Percentiles rank a stretch among this genome's conserved stretches.
These are phyloP conservation scores for Candida tropicalis DNA, from an alignment of 1,139 yeast species.

Conservation along the genomic window DNA sequence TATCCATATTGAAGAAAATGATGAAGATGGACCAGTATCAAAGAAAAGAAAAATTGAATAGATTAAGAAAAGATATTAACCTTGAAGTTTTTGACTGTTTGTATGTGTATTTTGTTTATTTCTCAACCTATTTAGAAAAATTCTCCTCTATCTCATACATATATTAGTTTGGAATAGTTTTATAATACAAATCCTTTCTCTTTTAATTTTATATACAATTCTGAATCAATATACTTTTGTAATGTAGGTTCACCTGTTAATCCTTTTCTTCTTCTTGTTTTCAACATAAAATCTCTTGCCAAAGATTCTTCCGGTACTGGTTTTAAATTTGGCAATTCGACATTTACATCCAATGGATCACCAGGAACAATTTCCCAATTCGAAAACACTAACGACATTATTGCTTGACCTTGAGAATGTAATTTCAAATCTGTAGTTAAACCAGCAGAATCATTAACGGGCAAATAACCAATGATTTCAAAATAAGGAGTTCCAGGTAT, in stretches of 20 bases:
- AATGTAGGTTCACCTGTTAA: slow-evolving; percentile 76
- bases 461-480: slow-evolving; percentile 65
- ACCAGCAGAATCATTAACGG: slow-evolving; percentile 90
- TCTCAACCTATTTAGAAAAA: slow-evolving; percentile 26
- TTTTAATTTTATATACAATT: slow-evolving; percentile 54
- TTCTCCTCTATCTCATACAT: slow-evolving; percentile 2
- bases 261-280: slow-evolving; percentile 88
- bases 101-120: neutral
- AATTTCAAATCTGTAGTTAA: slow-evolving; percentile 83
- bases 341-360: slow-evolving; percentile 76
- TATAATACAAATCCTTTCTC: slow-evolving; percentile 40
- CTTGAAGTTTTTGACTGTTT: neutral
- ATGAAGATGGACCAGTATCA: neutral
- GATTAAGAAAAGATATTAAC: neutral
- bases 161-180: too few relatives aligned
- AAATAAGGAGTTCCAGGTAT: slow-evolving; percentile 77
- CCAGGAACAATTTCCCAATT: slow-evolving; percentile 88
- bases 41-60: slow-evolving; percentile 1
- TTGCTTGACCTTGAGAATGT: slow-evolving; percentile 77
- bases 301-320: slow-evolving; percentile 72
- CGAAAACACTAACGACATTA: slow-evolving; percentile 64
- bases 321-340: slow-evolving; percentile 65
- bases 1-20: slow-evolving; percentile 4
- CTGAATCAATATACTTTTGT: slow-evolving; percentile 68
- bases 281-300: slow-evolving; percentile 87